Evolutionary conservation across 441 rosid species (phyloP).

Genomic region (Adansonia rubrostipa): DNA sequence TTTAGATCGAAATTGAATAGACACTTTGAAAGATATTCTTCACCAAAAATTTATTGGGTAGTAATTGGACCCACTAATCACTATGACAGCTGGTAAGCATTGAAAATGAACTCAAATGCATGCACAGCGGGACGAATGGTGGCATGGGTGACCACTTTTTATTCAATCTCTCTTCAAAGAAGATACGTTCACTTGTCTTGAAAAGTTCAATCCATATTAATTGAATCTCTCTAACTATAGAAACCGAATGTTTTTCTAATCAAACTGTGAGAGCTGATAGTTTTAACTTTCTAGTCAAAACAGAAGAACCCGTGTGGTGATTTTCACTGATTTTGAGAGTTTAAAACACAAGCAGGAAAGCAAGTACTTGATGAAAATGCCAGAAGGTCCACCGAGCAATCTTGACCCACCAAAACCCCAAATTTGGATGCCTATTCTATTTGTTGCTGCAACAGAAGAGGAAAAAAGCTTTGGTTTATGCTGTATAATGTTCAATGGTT

Average conservation of each 20-base stretch:
- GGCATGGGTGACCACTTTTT: constrained; percentile 2
- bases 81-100: neutral
- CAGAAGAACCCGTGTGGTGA: neutral
- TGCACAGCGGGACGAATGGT: neutral
- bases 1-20: neutral
- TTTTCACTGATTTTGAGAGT: neutral
- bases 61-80: neutral
- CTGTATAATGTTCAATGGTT: neutral
- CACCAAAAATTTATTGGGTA: neutral
- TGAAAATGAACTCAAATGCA: neutral
- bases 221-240: neutral
- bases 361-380: neutral
- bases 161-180: neutral
- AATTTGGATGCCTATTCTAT: neutral
- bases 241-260: neutral
- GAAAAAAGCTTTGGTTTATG: neutral
- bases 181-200: too few species aligned
- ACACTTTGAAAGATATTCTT: neutral
- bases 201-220: too few species aligned
- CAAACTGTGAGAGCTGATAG: neutral
- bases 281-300: neutral
- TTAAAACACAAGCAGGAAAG: neutral
- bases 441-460: neutral
- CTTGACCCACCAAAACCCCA: constrained; percentile 1
- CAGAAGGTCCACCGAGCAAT: neutral